Evolutionary conservation across 1,284 basidiomycete genomes (phyloP), one percentile per base, ranked within the genome.

Genomic region (Heliocybe sulcata): DNA sequence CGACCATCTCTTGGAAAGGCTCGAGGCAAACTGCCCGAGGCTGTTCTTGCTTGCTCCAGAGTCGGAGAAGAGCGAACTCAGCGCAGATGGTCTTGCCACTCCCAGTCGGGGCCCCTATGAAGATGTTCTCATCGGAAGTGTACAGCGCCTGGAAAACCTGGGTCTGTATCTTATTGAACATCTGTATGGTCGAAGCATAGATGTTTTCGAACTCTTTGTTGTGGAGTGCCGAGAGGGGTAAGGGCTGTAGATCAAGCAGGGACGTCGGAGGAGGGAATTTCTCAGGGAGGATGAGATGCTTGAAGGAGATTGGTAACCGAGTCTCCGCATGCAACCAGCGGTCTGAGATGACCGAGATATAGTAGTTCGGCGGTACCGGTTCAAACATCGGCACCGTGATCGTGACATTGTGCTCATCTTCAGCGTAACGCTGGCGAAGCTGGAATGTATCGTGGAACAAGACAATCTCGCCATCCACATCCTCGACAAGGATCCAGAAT

Each of bases 91-190:
- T 98, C 80, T 99, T 99, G 29, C 97, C 96, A 56, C 91, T 94
- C 10, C 97, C 96, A 0, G 94, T 94, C 0, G 97, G 96, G 0
- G 95, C 96, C 23, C 94, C 95, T 56, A 99, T 86, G 65, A 99
- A 93, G 42, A 96, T 88, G 64, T 94, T 97, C 66, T 98, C 95
- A 67, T 98, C 94, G 0, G 93, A 90, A 0, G 92, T 95, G 70
- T 96, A 99, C 0, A 99, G 76, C 0, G 95, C 94, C 63, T 98
- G 96, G 86, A 98, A 99, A 35, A 97, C 94, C 72, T 99, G 97
- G 0, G 94, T 99, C 69, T 99, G 97, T 61, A 98, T 97, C 74
- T 98, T 98, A 82, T 99, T 99, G 80, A 98, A 98, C 0, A 81
- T 83, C 58, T 84, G 76, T 59, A 96, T 87, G 0, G 80, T 81